These are phyloP conservation scores for Lactarius psammicola DNA, from an alignment of 768 basidiomycete genomes.

Conservation along the genomic window DNA sequence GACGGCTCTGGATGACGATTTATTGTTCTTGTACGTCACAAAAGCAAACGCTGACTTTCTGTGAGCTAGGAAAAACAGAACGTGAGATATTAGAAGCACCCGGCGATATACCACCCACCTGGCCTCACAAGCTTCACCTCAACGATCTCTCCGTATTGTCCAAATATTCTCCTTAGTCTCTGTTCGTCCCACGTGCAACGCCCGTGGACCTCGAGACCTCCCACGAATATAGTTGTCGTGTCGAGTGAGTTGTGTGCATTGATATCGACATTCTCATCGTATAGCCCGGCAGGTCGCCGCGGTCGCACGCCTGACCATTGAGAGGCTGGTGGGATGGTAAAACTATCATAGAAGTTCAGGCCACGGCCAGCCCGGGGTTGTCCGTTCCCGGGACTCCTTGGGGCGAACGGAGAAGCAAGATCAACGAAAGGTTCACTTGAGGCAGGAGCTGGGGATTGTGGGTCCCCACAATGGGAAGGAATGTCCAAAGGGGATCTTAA, in stretches of 20 bases:
- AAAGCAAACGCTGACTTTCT: slow-evolving; percentile 76
- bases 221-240: slow-evolving; percentile 71
- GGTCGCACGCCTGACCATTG: slow-evolving; percentile 10
- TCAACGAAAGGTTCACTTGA: slow-evolving; percentile 26
- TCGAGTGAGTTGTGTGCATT: slow-evolving; percentile 49
- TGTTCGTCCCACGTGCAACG: slow-evolving; percentile 67
- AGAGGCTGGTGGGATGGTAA: slow-evolving; percentile 40
- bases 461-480: neutral
- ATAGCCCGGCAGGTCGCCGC: neutral
- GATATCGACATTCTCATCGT: slow-evolving; percentile 19
- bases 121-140: slow-evolving; percentile 65
- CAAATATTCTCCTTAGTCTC: slow-evolving; percentile 57
- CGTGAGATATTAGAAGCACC: neutral
- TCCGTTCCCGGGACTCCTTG: slow-evolving; percentile 30
- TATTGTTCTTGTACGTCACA: slow-evolving; percentile 63
- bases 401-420: slow-evolving; percentile 32
- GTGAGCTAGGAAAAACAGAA: slow-evolving; percentile 44
- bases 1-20: slow-evolving; percentile 66
- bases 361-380: slow-evolving; percentile 48
- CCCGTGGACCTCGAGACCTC: slow-evolving; percentile 66
- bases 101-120: slow-evolving; percentile 41
- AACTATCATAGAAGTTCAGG: slow-evolving; percentile 52
- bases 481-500: slow-evolving; percentile 5
- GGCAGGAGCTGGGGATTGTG: slow-evolving; percentile 3
- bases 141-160: slow-evolving; percentile 62